Base-by-base conservation (phyloP, 352 stramenopile species). In the Pythium brachiatum region DNA sequence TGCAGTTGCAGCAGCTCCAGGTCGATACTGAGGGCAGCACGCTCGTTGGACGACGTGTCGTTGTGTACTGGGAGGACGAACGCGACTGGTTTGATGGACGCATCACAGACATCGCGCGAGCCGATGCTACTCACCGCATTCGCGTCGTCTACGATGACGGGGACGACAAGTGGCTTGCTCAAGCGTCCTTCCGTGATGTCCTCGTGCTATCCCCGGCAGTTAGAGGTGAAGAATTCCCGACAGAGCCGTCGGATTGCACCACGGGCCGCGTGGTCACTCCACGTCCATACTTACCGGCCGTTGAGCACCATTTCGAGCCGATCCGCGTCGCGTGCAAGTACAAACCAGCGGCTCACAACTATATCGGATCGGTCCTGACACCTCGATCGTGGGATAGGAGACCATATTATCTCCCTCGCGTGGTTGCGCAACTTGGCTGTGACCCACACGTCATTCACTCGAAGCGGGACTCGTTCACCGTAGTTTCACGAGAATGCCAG, bases 141-240 rank as follows among this genome's bases (percentile, higher is more conserved):
- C 62, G 73, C 32, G 59, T 85, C 26, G 34, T 68, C 12, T 88
- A 85, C 51, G 73, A 86, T n/a, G 74, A 86, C 26, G 73, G 75
- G 23, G 79, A 86, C 34, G 55, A 60, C 25, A 73, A 76, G 20
- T 88, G 76, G 76, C 66, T 86, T 15, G 2, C 39, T 25, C 31
- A 52, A 53, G 15, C 20, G 13, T 20, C 38, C 18, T 79, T 83
- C 53, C 59, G 54, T 16, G 69, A 74, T 46, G 71, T 86, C 8
- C 58, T 86, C 8, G 27, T 85, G 51, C 31, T 68, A 2, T 20
- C 26, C 51, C 20, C 48, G 27, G 11, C 23, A 29, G 9, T 11
- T 23, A 52, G 13, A 26, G 23, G 8, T 27, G 20, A n/a, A 11
- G 18, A 51, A 9, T 31, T 6, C 7, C 46, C 23, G 20, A 60